phyloP scores from a whole-genome alignment of 2,329 filamentous ascomycete genomes.

The Ophiocordyceps polyrhachis-furcata region DNA sequence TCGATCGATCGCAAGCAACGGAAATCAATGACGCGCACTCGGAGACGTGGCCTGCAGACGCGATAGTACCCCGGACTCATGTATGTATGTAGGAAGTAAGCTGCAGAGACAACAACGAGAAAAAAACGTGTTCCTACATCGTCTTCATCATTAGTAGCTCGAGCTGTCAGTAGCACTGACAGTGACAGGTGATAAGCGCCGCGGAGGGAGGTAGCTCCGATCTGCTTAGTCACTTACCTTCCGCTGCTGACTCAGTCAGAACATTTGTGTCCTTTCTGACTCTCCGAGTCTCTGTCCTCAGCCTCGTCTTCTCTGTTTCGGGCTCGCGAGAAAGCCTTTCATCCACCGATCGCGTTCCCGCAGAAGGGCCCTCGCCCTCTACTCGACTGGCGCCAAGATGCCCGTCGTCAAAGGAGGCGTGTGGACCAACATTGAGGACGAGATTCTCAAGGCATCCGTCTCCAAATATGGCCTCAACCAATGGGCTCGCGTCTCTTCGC shows the following conservation, averaged over 20 bases:
- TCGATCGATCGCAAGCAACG: not conserved
- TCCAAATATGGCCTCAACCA: conserved; percentile 93
- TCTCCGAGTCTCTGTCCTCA: not conserved
- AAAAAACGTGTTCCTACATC: too few relatives aligned
- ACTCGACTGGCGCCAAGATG: conserved; percentile 24
- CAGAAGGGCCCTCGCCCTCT: not conserved
- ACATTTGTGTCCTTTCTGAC: not conserved
- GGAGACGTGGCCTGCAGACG: not conserved
- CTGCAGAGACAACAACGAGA: not conserved
- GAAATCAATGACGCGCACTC: not conserved
- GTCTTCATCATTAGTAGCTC: too few relatives aligned
- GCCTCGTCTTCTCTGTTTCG: not conserved
- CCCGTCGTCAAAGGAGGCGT: conserved; percentile 58
- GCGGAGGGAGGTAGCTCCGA: not conserved
- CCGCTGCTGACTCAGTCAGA: not conserved
- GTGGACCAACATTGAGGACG: conserved; percentile 70
- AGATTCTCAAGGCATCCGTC: conserved; percentile 90
- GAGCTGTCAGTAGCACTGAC: not conserved
- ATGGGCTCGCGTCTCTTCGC: conserved; percentile 94
- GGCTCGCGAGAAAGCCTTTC: not conserved
- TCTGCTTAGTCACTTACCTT: not conserved
- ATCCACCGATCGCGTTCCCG: not conserved
- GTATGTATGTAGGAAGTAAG: not conserved
- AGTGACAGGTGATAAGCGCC: not conserved
- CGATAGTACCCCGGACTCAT: too few relatives aligned